A percentile compares a stretch with the other conserved stretches of the same genome.
These are phyloP conservation scores for Nothophaeocryptopus gaeumannii DNA, from an alignment of 2,329 filamentous ascomycete genomes.

Conservation along the genomic window DNA sequence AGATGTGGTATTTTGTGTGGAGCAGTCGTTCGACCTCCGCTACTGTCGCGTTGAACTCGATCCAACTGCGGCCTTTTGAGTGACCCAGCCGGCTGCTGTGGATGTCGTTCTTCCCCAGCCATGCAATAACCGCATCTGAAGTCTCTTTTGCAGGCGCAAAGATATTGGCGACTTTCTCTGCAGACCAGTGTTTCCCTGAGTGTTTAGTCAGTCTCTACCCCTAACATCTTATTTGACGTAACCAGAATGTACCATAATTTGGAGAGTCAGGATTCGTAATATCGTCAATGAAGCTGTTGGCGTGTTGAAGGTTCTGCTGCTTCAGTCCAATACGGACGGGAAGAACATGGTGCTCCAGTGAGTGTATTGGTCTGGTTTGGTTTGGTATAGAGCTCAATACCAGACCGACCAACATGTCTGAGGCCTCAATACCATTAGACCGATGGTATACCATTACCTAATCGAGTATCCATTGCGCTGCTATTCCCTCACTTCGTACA, in stretches of 20 bases:
- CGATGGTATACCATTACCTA: no score
- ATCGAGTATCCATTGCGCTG: no score
- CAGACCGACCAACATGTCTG: no score
- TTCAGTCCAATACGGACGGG: constrained; percentile 32
- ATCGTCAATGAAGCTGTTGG: constrained; percentile 11
- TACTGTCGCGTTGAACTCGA: constrained; percentile 44
- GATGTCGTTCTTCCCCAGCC: constrained; percentile 29
- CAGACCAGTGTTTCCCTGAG: constrained; percentile 43
- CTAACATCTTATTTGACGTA: constrained; percentile 9
- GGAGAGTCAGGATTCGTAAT: constrained; percentile 27
- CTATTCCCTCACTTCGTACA: no score
- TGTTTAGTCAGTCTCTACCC: constrained; percentile 24
- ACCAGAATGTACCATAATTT: constrained; percentile 18
- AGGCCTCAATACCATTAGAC: no score
- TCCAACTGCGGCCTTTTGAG: constrained; percentile 37
- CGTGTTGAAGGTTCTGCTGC: constrained; percentile 25
- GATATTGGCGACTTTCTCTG: constrained; percentile 28
- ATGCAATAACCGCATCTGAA: constrained; percentile 24
- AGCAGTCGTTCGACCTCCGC: constrained; percentile 41
- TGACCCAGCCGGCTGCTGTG: constrained; percentile 13
- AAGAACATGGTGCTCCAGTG: constrained; percentile 19
- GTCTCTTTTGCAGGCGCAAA: constrained; percentile 29
- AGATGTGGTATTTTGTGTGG: constrained; percentile 56
- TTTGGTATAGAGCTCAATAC: no score
- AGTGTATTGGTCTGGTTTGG: no score